Evolutionary conservation across 2,329 filamentous ascomycete species (phyloP).

Genomic region (Cladorrhinum sp.): DNA sequence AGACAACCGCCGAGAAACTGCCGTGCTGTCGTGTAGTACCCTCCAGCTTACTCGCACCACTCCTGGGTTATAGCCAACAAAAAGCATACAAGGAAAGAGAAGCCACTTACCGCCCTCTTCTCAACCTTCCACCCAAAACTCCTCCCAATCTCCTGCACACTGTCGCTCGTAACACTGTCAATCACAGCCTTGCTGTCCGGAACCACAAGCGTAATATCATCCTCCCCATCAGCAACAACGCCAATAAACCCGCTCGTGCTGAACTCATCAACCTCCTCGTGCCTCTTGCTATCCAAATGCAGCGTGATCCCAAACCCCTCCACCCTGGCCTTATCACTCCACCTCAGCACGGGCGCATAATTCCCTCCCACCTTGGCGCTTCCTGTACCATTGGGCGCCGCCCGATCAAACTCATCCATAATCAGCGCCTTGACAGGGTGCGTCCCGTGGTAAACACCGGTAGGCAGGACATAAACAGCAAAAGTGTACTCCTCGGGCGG

Average conservation of each 20-base stretch:
- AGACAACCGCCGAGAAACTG: not conserved
- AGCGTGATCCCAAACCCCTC: slow-evolving; percentile 92
- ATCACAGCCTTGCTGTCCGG: slow-evolving; percentile 87
- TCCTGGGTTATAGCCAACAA: not conserved
- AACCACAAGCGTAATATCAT: slow-evolving; percentile 70
- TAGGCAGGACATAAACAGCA: slow-evolving; percentile 84
- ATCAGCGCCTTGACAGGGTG: slow-evolving; percentile 85
- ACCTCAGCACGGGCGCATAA: slow-evolving; percentile 86
- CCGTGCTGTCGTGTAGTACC: no score
- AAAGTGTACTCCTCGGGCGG: slow-evolving; percentile 93
- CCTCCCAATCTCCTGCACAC: slow-evolving; percentile 69
- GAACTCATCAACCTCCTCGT: slow-evolving; percentile 91
- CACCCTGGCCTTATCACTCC: slow-evolving; percentile 75
- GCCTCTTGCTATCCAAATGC: slow-evolving; percentile 81
- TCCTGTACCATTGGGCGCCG: slow-evolving; percentile 87
- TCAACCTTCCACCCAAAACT: slow-evolving; percentile 84
- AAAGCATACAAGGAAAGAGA: not conserved
- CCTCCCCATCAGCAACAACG: slow-evolving; percentile 57
- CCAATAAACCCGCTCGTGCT: slow-evolving; percentile 93
- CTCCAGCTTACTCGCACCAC: not conserved
- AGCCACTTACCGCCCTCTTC: slow-evolving; percentile 61
- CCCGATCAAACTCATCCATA: slow-evolving; percentile 88
- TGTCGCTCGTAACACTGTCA: slow-evolving; percentile 78
- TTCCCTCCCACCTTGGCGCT: slow-evolving; percentile 94
- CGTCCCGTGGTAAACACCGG: slow-evolving; percentile 89